Base-by-base conservation (phyloP, 805 yeast species). In the Lipomyces starkeyi region DNA sequence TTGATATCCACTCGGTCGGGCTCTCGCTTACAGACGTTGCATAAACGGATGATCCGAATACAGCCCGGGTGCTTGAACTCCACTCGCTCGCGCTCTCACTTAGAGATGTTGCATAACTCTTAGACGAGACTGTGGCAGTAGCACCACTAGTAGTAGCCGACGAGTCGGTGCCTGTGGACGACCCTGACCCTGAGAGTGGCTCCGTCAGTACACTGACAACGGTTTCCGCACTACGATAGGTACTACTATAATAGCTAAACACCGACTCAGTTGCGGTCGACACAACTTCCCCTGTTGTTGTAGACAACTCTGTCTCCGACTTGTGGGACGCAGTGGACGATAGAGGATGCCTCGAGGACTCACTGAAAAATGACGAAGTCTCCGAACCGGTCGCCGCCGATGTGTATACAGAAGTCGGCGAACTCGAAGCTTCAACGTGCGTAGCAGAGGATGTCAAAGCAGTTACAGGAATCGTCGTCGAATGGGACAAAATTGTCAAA, bases 181-280 rank as follows among this genome's bases (percentile, higher is more conserved):
- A 43, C 13, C 49, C 49, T 14, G 49, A 43, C 49, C 49, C 49
- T 14, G 49, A 43, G 22, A 17, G 7, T 43, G 22, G 20, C n/a
- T 43, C 49, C 13, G 49, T 17, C 49, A 22, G n/a, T 17, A 17
- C 49, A 43, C 20, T 43, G 20, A 17, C 17, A 14, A 1, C 0
- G 49, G 49, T 43, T 14, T 43, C 49, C 49, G 22, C 17, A 17
- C 9, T 43, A 17, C 2, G 49, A 17, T 43, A n/a, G 8, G 49
- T 9, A 17, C 49, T 43, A n/a, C 22, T 43, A 43, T 17, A n/a
- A 8, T n/a, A 17, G 49, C 49, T 17, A 17, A 25, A 43, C 8
- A 17, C 49, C 20, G 75, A 56, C 3, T 71, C 66, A 22, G 73
- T 66, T 53, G 76, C 74, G 56, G 79, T 76, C 25, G 78, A 71